Evolutionary conservation across 2,329 filamentous ascomycete species (phyloP).

Genomic region (Hortaea werneckii): DNA sequence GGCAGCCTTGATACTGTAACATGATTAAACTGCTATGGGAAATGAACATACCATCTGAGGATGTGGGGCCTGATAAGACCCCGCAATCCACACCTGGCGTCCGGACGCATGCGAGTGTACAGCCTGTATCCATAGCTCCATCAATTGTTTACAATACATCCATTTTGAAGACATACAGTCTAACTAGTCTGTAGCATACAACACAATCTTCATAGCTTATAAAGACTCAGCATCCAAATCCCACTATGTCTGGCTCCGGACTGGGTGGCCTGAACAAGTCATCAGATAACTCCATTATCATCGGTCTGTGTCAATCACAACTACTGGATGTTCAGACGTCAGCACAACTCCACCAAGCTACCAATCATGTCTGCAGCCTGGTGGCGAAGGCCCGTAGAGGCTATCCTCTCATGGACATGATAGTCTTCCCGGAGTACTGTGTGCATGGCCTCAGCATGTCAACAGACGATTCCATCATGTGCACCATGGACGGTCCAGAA

Average conservation of each 20-base stretch:
- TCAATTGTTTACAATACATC: neutral
- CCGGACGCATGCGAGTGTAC: too few relatives aligned
- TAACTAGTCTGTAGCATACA: neutral
- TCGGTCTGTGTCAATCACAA: constrained; percentile 15
- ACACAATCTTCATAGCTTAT: neutral
- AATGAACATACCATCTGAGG: too few relatives aligned
- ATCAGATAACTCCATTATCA: constrained; percentile 10
- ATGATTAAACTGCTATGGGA: too few relatives aligned
- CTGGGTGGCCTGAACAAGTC: constrained; percentile 14
- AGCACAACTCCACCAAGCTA: constrained; percentile 7
- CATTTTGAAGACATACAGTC: neutral
- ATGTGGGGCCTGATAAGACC: too few relatives aligned
- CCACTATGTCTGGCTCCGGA: constrained; percentile 10
- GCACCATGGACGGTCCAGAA: constrained; percentile 21
- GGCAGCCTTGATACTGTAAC: too few relatives aligned
- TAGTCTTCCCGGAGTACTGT: constrained; percentile 23
- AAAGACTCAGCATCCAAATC: too few relatives aligned
- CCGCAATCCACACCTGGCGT: too few relatives aligned
- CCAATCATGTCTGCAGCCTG: constrained; percentile 12
- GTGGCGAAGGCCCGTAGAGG: constrained; percentile 10
- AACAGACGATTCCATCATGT: constrained; percentile 20
- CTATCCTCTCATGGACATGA: constrained; percentile 18
- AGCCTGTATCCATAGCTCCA: too few relatives aligned
- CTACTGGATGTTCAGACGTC: constrained; percentile 11
- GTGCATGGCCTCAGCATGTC: constrained; percentile 22